Conservation (phyloP, 2,329 filamentous ascomycete species). For the Davidsoniella neocaledoniae region DNA sequence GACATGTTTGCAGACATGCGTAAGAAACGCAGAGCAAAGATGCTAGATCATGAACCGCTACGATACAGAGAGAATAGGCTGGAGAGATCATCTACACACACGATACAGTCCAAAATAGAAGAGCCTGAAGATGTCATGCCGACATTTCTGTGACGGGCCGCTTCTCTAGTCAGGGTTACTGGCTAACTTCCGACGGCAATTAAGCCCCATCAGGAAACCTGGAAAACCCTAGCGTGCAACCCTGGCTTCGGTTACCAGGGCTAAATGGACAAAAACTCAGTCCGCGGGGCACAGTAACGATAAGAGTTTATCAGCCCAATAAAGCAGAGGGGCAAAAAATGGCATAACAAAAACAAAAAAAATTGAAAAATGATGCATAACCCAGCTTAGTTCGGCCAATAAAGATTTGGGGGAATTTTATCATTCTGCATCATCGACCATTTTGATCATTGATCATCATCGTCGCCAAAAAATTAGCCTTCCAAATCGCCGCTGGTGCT, state of each 20-base stretch:
- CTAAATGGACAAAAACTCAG: not conserved
- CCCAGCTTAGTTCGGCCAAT: not conserved
- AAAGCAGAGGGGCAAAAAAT: slow-evolving; percentile 11
- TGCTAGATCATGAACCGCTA: not conserved
- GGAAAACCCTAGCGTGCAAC: too few species aligned
- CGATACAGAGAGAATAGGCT: not conserved
- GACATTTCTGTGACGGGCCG: not conserved
- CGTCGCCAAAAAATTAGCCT: not conserved
- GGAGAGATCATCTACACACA: not conserved
- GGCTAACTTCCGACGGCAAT: not conserved
- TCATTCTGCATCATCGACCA: slow-evolving; percentile 11
- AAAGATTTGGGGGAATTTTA: slow-evolving; percentile 3
- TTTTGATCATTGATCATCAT: not conserved
- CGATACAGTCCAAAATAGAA: not conserved
- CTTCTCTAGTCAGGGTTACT: not conserved
- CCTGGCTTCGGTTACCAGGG: too few species aligned
- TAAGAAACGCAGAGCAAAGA: slow-evolving; percentile 3
- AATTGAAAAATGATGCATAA: not conserved
- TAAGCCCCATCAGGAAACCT: not conserved
- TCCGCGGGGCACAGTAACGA: slow-evolving; percentile 10
- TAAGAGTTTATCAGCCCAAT: slow-evolving; percentile 10
- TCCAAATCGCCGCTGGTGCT: not conserved
- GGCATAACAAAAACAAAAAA: not conserved
- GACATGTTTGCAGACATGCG: slow-evolving; percentile 4
- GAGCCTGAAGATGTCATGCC: not conserved